Evolutionary conservation across 495 filamentous ascomycete genomes (phyloP), one percentile per base, ranked within the genome.

Genomic region (Talaromyces proteolyticus): DNA sequence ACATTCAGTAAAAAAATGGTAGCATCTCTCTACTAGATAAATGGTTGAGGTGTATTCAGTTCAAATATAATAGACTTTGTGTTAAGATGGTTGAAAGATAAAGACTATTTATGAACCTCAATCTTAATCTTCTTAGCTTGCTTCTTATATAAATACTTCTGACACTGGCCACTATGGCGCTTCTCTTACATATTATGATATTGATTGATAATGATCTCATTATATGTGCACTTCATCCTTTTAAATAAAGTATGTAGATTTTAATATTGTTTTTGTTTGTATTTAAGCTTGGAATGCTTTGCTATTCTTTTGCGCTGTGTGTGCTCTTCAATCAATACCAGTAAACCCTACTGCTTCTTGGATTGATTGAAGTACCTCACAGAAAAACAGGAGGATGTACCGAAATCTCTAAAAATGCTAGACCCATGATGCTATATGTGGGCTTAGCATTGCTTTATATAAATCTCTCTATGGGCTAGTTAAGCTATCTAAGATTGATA

Each of bases 71-170:
- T 67, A 0, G 76, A 63, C 48, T 78, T 74, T 0, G 69, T 64
- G 18, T 71, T 22, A 0, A 47, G 26, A 0, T 25, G 6, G 16
- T 67, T 43, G 0, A n/a, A 12, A 0, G 84, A 78, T 7, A 88
- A 60, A 3, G 84, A 84, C 82, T 80, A 86, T 53, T 87, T 83
- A 49, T 83, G 68, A 44, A 80, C 45, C 0, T 55, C 4, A 39
- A 89, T 85, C 0, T 12, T 49, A 20, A 89, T 55, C 0, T 8
- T 36, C 0, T 62, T 26, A 0, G 70, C 70, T 16, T 64, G 8
- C 0, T 45, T 3, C 4, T 48, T 14, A 18, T 68, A 60, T 0
- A 1, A 4, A 17, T 67, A 75, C 29, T 65, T 72, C 0, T 8
- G 3, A 47, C 70, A 79, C 19, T 23, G 26, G 0, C 10, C 5